Evolutionary conservation across 768 basidiomycete species (phyloP), one percentile per base, ranked within the genome.

Genomic region (Pisolithus sp.): DNA sequence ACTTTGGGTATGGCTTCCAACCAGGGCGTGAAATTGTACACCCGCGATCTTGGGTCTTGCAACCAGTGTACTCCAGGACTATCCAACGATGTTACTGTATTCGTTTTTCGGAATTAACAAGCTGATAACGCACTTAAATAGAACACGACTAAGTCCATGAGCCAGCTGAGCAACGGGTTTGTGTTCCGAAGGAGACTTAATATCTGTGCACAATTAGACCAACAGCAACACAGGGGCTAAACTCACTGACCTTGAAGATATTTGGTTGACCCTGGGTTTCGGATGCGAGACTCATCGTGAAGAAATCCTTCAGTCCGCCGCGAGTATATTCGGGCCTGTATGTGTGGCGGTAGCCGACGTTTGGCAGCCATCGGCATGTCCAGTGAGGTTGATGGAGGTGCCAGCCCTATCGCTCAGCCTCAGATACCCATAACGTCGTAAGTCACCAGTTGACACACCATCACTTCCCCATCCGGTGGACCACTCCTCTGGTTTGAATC

Each of bases 11-110:
- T 79, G 2, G 68, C 65, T 67, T 89, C 80, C 5, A 96, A 71
- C 62, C 76, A 79, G 4, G 83, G 80, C 0, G 82, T 67, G 62
- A 92, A 97, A 62, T 94, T 94, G 70, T 89, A 94, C 13, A 91
- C 85, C 5, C 81, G 76, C 0, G 92, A 88, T 17, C 88, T 76
- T 0, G 91, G 89, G 62, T 98, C 93, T 59, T 83, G 82, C 2
- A 96, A 69, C 85, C 90, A 90, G 59, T 93, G 89, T 0, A 94
- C 85, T 9, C 90, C 89, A 5, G 88, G 89, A 58, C 93, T 96
- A 53, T 53, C 26, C 43, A 30, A 18, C 7, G 6, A n/a, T 17
- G 26, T 30, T 9, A 24, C 20, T 2, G 13, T 6, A 42, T 34
- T 34, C 13, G n/a, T 24, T 13, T 26, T 24, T 44, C 15, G 9